A percentile compares a stretch with the other conserved stretches of the same genome.
These are phyloP conservation scores for Ambrosiella beaveri DNA, from an alignment of 2,329 filamentous ascomycete genomes.

Conservation along the genomic window DNA sequence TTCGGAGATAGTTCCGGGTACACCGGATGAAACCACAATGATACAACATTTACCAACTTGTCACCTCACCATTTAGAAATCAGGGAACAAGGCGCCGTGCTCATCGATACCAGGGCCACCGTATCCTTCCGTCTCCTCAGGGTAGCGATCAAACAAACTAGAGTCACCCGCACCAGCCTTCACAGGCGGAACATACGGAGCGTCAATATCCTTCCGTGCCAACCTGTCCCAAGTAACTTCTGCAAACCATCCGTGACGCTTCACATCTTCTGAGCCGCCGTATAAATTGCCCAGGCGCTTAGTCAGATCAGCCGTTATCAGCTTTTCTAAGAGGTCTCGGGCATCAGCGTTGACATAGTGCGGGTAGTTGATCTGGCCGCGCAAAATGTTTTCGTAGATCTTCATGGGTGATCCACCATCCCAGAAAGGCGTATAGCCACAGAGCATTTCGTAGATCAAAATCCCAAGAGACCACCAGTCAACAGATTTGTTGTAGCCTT, in stretches of 20 bases:
- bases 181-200: conserved; percentile 90
- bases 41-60: no score
- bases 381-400: conserved; percentile 98
- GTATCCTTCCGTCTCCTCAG: conserved; percentile 89
- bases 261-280: conserved; percentile 78
- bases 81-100: conserved; percentile 64
- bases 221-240: conserved; percentile 97
- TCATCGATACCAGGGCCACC: conserved; percentile 59
- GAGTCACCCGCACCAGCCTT: conserved; percentile 87
- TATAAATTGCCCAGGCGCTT: conserved; percentile 91
- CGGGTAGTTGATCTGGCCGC: conserved; percentile 89
- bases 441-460: conserved; percentile 98
- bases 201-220: conserved; percentile 91
- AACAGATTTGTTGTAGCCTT: conserved; percentile 98
- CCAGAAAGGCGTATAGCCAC: conserved; percentile 98
- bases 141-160: conserved; percentile 95
- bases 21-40: no score
- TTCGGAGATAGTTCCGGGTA: no score
- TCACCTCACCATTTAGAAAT: conserved; percentile 37
- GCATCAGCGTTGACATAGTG: conserved; percentile 90
- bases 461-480: conserved; percentile 99
- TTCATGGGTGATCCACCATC: conserved; percentile 95
- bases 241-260: conserved; percentile 88
- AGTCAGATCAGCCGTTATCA: conserved; percentile 89
- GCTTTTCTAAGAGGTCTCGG: conserved; percentile 74